Percentiles rank a stretch among this genome's conserved stretches.
These are phyloP conservation scores for Phialophora verrucosa DNA, from an alignment of 2,329 filamentous ascomycete genomes.

Conservation along the genomic window DNA sequence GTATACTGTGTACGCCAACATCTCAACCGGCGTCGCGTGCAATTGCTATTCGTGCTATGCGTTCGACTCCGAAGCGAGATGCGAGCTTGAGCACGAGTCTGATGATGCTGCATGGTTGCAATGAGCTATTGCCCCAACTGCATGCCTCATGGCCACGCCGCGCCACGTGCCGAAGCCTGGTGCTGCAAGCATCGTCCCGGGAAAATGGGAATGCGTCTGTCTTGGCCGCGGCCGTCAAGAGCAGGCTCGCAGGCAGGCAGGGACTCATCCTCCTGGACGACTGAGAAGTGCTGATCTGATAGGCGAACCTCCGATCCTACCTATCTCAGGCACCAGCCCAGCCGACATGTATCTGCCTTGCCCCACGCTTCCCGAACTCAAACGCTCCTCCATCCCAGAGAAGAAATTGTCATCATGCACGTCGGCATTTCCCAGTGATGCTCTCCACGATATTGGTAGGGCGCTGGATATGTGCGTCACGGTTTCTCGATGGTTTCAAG, in stretches of 20 bases:
- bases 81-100: neutral
- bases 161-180: conserved; percentile 19
- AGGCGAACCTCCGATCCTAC: conserved; percentile 8
- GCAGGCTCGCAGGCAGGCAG: too few species aligned
- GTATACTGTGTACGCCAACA: too few species aligned
- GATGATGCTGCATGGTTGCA: conserved; percentile 11
- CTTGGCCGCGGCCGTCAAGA: neutral
- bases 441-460: neutral
- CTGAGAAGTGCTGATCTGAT: conserved; percentile 10
- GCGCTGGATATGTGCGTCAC: conserved; percentile 15
- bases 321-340: conserved; percentile 9
- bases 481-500: conserved; percentile 11
- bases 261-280: neutral
- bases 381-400: conserved; percentile 1
- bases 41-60: neutral
- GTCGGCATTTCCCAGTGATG: conserved; percentile 2
- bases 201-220: neutral
- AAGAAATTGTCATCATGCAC: conserved; percentile 11
- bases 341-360: conserved; percentile 3
- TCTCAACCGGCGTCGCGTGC: neutral
- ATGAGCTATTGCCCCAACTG: neutral
- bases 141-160: conserved; percentile 14
- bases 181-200: conserved; percentile 1
- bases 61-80: conserved; percentile 4
- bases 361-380: conserved; percentile 12